Base-by-base conservation (phyloP, 2,329 filamentous ascomycete species). In the Cyclaneusma minus region DNA sequence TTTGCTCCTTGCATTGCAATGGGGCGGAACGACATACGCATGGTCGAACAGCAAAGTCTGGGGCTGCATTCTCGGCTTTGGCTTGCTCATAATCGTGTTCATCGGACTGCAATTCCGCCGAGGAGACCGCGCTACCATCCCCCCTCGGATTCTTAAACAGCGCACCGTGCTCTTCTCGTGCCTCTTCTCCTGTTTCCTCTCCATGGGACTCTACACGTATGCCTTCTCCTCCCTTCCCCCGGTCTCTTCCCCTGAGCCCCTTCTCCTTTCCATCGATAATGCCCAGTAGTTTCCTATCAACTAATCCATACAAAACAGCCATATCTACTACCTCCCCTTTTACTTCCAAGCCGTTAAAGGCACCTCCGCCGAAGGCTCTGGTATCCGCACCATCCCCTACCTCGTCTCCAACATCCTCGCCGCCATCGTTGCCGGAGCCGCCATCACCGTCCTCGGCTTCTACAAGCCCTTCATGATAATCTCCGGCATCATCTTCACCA, bases 401-500 rank as follows among this genome's bases (percentile, higher is more conserved):
- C 41, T 57, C 11, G 45, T 62, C 7, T 41, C 48, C 24, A 46
- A 54, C 30, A 51, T 61, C 13, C 27, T 58, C 7, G 44, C 48
- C n/a, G 54, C 52, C 6, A 51, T 60, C 28, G 15, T 45, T 3
- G 49, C 49, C 7, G 58, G 58, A 16, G 40, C 42, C 4, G 31
- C 53, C 6, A 45, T 56, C 12, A 40, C 48, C 2, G 45, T 39
- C 17, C 39, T 54, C 13, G 58, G 60, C 13, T 58, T 57, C 39
- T 63, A 61, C 35, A 52, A 53, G 8, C 58, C 56, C 3, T 47
- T 55, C 29, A 49, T 58, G 42, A 40, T 60, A 1, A 31, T 35
- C 39, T 47, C 46, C 12, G 48, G 47, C 3, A 30, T 31, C 3
- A 47, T 43, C 3, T 44, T 56, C 20, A 23, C 42, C 8, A 37